Percentiles rank a stretch among this genome's conserved stretches.
phyloP scores from a whole-genome alignment of 2,329 filamentous ascomycete genomes.

The Apiospora saccharicola region DNA sequence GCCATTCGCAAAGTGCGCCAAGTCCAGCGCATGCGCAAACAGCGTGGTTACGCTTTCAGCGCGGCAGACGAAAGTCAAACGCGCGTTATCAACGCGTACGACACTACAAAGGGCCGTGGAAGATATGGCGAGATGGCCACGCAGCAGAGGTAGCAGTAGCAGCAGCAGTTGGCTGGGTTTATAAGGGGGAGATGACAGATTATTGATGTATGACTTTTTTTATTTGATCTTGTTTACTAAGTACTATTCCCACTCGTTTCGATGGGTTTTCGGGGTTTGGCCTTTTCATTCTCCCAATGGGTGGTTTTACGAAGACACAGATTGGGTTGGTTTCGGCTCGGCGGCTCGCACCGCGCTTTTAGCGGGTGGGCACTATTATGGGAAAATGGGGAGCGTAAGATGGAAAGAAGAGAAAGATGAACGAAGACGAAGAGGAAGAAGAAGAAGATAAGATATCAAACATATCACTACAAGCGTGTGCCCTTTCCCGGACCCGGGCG shows the following conservation, averaged over 20 bases:
- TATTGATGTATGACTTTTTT: slow-evolving; percentile 19
- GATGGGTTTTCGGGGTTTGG: not conserved
- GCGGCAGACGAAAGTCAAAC: slow-evolving; percentile 97
- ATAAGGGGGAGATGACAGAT: slow-evolving; percentile 10
- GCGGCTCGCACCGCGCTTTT: not conserved
- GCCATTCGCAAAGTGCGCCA: slow-evolving; percentile 98
- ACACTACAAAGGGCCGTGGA: slow-evolving; percentile 91
- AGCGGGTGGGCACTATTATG: not conserved
- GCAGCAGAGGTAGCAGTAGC: slow-evolving; percentile 2
- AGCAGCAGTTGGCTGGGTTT: not conserved
- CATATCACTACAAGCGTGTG: not conserved
- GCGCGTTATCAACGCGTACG: slow-evolving; percentile 93
- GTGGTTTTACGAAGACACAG: not conserved
- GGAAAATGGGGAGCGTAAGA: not conserved
- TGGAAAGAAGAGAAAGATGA: not conserved
- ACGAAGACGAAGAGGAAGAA: not conserved
- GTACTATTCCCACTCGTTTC: slow-evolving; percentile 3
- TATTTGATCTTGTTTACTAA: not conserved
- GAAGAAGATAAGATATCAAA: not conserved
- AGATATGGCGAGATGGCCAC: slow-evolving; percentile 91
- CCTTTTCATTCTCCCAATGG: not conserved
- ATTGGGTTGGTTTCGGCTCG: not conserved
- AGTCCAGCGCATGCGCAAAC: slow-evolving; percentile 98
- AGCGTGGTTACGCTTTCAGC: slow-evolving; percentile 97
- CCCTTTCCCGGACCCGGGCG: not conserved